Percentiles rank a stretch among this genome's conserved stretches.
phyloP scores from a whole-genome alignment of 75 land plant genomes.

The Chamaecyparis obtusa region DNA sequence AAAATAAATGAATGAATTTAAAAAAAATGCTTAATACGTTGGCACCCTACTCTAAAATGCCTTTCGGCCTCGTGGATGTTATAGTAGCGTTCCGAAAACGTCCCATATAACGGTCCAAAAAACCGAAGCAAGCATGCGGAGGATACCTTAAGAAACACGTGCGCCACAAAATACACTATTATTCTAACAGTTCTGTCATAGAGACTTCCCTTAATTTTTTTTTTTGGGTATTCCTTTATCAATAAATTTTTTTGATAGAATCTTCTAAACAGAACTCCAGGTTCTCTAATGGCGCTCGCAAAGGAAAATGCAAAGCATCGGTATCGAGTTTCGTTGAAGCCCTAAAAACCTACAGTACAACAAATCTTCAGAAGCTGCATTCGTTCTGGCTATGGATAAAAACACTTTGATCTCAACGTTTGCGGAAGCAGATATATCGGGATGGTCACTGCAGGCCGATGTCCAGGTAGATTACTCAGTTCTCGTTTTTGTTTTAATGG shows the following conservation, averaged over 20 bases:
- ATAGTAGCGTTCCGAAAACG: too few relatives aligned
- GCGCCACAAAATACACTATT: not conserved
- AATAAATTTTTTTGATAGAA: not conserved
- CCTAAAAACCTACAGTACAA: not conserved
- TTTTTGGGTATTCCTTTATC: not conserved
- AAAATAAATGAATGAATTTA: too few relatives aligned
- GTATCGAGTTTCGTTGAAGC: not conserved
- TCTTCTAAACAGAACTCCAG: too few relatives aligned
- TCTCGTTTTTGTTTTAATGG: not conserved
- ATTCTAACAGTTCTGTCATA: not conserved
- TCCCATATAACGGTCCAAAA: too few relatives aligned
- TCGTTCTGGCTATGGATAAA: slow-evolving; percentile 17
- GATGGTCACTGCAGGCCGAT: slow-evolving; percentile 28
- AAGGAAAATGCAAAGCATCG: not conserved
- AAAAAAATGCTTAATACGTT: too few relatives aligned
- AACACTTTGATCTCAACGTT: slow-evolving; percentile 15
- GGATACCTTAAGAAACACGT: not conserved
- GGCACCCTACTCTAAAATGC: too few relatives aligned
- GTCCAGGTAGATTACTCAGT: slow-evolving; percentile 16
- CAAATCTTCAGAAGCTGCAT: not conserved
- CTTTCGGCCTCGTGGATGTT: too few relatives aligned
- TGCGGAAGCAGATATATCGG: slow-evolving; percentile 18
- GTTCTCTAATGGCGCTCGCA: not conserved
- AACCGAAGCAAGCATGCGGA: not conserved
- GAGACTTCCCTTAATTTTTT: not conserved